These are phyloP conservation scores for Lentithecium fluviatile DNA, from an alignment of 495 filamentous ascomycete genomes.

Conservation along the genomic window DNA sequence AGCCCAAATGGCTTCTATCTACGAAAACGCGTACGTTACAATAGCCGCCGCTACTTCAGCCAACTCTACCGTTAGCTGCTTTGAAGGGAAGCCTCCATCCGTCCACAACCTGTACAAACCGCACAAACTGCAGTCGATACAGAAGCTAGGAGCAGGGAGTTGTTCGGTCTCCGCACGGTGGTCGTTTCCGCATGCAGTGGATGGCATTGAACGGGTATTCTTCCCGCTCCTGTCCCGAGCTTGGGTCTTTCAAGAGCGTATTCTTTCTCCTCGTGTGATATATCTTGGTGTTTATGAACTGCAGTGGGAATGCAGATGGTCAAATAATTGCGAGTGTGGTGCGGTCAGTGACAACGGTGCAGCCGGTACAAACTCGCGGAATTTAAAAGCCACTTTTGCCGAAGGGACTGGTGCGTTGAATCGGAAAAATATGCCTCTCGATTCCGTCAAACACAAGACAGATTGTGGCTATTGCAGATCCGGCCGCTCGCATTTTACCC, in stretches of 20 bases:
- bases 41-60: not conserved
- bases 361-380: too few relatives aligned
- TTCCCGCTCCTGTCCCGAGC: not conserved
- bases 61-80: not conserved
- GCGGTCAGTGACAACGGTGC: not conserved
- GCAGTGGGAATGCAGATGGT: constrained; percentile 2
- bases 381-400: too few relatives aligned
- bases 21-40: not conserved
- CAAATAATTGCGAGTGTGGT: not conserved
- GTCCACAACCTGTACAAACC: not conserved
- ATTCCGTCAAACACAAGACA: too few relatives aligned
- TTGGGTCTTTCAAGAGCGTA: constrained; percentile 4
- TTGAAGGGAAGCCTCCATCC: too few relatives aligned
- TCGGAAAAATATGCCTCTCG: too few relatives aligned
- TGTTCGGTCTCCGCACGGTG: not conserved
- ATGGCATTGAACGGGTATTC: not conserved
- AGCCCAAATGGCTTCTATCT: not conserved
- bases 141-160: too few relatives aligned
- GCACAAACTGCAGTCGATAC: not conserved
- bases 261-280: not conserved
- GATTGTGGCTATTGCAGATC: too few relatives aligned
- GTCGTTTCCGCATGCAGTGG: not conserved
- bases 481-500: too few relatives aligned
- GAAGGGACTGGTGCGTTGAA: too few relatives aligned
- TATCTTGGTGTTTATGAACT: not conserved